A percentile compares a stretch with the other conserved stretches of the same genome.
phyloP scores from a whole-genome alignment of 73 alveolate genomes.

The Paramecium sexaurelia region DNA sequence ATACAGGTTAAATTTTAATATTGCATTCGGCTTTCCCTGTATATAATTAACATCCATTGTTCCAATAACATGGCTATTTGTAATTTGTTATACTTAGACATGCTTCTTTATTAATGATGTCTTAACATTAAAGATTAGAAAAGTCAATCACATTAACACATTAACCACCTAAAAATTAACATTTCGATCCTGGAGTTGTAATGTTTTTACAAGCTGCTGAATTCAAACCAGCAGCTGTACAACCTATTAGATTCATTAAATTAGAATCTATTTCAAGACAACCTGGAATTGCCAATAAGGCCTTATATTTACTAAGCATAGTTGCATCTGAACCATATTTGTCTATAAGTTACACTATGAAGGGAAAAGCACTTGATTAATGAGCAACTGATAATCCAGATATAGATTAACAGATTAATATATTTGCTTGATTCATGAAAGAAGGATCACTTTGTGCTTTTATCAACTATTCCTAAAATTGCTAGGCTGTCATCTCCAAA shows the following conservation, averaged over 20 bases:
- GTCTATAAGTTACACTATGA: not conserved
- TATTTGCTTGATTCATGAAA: not conserved
- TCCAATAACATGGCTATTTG: slow-evolving; percentile 17
- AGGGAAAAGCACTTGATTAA: not conserved
- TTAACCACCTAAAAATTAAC: not conserved
- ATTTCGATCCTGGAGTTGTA: not conserved
- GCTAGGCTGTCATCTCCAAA: not conserved
- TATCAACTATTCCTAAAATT: not conserved
- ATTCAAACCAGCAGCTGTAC: not conserved
- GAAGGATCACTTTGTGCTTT: not conserved
- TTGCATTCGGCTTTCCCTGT: not conserved
- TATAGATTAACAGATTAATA: not conserved
- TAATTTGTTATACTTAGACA: not conserved
- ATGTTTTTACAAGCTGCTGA: not conserved
- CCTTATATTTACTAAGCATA: not conserved
- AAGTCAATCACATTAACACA: not conserved
- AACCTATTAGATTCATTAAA: not conserved
- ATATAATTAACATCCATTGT: not conserved
- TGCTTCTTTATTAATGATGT: not conserved
- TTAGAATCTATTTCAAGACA: not conserved
- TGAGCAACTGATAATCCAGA: not conserved
- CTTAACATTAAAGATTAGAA: not conserved
- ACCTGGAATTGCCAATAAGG: not conserved
- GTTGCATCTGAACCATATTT: not conserved
- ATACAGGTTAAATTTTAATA: not conserved